phyloP scores from a whole-genome alignment of 306 rosid species.

The Rosa lucieae region DNA sequence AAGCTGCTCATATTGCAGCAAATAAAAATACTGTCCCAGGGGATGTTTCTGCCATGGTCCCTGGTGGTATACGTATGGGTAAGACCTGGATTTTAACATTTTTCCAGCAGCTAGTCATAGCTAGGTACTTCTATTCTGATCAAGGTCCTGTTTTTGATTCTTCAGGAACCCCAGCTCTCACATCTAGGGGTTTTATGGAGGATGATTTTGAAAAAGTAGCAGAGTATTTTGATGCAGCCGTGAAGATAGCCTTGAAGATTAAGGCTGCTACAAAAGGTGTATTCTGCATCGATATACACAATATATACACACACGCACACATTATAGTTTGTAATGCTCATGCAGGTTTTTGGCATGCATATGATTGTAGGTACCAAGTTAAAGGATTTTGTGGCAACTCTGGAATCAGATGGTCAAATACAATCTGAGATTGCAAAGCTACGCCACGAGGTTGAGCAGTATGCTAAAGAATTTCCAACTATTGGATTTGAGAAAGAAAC shows the following conservation, averaged over 20 bases:
- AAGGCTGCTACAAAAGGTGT: constrained; percentile 71
- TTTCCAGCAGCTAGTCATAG: constrained; percentile 16
- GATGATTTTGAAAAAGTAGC: constrained; percentile 86
- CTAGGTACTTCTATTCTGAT: constrained; percentile 18
- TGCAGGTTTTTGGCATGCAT: constrained; percentile 16
- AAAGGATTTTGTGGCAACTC: constrained; percentile 74
- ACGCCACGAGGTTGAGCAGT: constrained; percentile 67
- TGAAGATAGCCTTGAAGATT: constrained; percentile 82
- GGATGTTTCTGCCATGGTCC: constrained; percentile 98
- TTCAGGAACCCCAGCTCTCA: constrained; percentile 93
- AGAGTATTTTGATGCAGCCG: constrained; percentile 75
- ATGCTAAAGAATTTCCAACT: constrained; percentile 83
- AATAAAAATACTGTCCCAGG: constrained; percentile 98
- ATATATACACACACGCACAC: too few species aligned
- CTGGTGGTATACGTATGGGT: constrained; percentile 98
- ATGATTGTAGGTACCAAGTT: constrained; percentile 67
- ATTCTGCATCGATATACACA: constrained; percentile 8
- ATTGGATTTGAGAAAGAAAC: constrained; percentile 74
- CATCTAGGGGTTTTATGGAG: constrained; percentile 89
- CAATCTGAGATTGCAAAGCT: constrained; percentile 71
- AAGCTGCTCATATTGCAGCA: too few species aligned
- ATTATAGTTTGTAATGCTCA: constrained; percentile 16
- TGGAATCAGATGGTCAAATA: constrained; percentile 58
- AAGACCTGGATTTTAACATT: constrained; percentile 20
- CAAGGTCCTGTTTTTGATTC: constrained; percentile 10